Evolutionary conservation across 345 rosid genomes (phyloP), one percentile per base, ranked within the genome.

Genomic region (Melaleuca alternifolia): DNA sequence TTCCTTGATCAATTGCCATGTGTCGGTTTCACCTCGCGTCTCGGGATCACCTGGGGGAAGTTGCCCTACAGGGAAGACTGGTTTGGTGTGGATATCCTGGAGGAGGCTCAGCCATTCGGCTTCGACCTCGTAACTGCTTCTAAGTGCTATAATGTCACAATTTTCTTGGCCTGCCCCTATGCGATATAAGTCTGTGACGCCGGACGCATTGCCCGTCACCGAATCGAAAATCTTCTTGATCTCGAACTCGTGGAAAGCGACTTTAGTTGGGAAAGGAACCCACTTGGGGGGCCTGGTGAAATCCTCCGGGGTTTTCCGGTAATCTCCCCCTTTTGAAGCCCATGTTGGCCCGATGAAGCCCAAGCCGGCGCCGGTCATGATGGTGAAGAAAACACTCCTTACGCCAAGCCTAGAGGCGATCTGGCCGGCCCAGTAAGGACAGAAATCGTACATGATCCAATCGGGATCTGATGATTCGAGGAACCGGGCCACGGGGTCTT

Each of bases 51-150:
- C 16, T 23, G 86, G 92, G n/a, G 91, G 94, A 84, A 94, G 85
- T 9, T 87, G 87, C n/a, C 96, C 98, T 0, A 91, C 86, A 2
- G 94, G 94, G 33, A 94, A 54, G 52, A 92, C 90, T 12, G 91
- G 92, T 82, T 90, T 93, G 3, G 54, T 16, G 76, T 85, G 85
- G 71, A 93, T 82, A 26, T 92, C 65, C 3, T 50, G 85, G 1
- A 90, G 33, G 10, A 92, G 88, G 21, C 82, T 37, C 16, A 95
- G 37, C 93, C 93, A 94, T 79, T 93, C 91, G 0, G 87, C 89
- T 61, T 95, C 96, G 24, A 91, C 61, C 89, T 93, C 96, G 15
- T 85, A 87, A 18, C 92, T 90, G 89, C 94, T 94, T 14, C 94
- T 88, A 10, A 91, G 20, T n/a, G 54, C 77, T 16, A 93, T 83